These are phyloP conservation scores for Beta corolliflora DNA, from an alignment of 179 eudicot genomes.

Conservation along the genomic window DNA sequence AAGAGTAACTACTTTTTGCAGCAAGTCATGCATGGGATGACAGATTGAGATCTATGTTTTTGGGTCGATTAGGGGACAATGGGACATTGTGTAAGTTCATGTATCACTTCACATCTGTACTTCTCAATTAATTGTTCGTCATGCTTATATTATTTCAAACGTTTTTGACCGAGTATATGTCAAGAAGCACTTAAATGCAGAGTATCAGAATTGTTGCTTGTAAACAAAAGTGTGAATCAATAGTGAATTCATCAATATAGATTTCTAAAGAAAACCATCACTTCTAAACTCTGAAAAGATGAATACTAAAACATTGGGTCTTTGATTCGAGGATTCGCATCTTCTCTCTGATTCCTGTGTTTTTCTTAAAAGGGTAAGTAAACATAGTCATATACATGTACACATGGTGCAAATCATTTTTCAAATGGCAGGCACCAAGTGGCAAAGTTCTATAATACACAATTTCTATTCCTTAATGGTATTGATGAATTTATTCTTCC, in stretches of 20 bases:
- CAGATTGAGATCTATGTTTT: too few relatives aligned
- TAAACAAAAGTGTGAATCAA: not conserved
- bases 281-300: not conserved
- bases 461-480: not conserved
- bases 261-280: not conserved
- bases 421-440: not conserved
- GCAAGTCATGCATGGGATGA: too few relatives aligned
- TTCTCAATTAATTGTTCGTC: too few relatives aligned
- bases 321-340: not conserved
- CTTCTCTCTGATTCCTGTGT: not conserved
- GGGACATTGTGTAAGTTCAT: too few relatives aligned
- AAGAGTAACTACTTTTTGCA: too few relatives aligned
- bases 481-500: too few relatives aligned
- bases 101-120: too few relatives aligned
- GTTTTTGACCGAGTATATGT: not conserved
- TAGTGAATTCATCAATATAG: not conserved
- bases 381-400: not conserved
- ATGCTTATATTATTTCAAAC: not conserved
- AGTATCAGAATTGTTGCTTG: not conserved
- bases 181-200: not conserved
- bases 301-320: not conserved
- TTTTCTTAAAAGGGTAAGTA: not conserved
- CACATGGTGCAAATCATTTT: too few relatives aligned
- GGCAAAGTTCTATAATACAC: not conserved
- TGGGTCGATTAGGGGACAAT: too few relatives aligned